These are phyloP conservation scores for Penicillium freii DNA, from an alignment of 2,329 filamentous ascomycete genomes.

Conservation along the genomic window DNA sequence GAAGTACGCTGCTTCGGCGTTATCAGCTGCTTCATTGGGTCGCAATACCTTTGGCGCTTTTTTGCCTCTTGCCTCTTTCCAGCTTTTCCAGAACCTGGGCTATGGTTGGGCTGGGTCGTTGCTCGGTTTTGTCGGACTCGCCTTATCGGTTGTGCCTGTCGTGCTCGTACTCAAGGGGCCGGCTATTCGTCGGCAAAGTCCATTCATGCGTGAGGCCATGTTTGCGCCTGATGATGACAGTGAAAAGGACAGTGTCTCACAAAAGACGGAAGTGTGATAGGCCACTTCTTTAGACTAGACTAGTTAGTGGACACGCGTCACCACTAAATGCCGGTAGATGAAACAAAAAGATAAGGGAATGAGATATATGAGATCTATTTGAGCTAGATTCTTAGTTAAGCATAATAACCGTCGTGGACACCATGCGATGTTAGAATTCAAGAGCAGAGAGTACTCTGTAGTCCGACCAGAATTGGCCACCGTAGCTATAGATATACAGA, in stretches of 20 bases:
- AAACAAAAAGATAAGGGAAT: background rate
- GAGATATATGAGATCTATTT: background rate
- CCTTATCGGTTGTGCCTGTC: conserved; percentile 41
- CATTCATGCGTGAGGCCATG: conserved; percentile 33
- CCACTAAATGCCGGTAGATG: background rate
- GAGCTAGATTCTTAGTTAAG: background rate
- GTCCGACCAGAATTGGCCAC: background rate
- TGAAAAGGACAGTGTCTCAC: background rate
- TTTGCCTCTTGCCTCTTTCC: conserved; percentile 45
- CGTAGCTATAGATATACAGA: background rate
- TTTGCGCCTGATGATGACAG: conserved; percentile 15
- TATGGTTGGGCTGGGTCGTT: conserved; percentile 47
- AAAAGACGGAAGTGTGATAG: background rate
- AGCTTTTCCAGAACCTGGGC: conserved; percentile 42
- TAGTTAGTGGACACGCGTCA: background rate
- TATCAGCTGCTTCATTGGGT: conserved; percentile 48
- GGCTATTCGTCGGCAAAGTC: conserved; percentile 35
- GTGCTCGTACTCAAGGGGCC: conserved; percentile 44
- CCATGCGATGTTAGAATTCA: no score
- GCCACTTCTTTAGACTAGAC: background rate
- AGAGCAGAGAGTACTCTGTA: background rate
- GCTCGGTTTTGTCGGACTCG: conserved; percentile 45
- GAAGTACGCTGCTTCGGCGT: conserved; percentile 48
- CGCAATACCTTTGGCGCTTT: conserved; percentile 49
- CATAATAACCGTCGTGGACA: background rate